Evolutionary conservation across 2,329 filamentous ascomycete genomes (phyloP).

Genomic region (Trichoderma atrobrunneum): DNA sequence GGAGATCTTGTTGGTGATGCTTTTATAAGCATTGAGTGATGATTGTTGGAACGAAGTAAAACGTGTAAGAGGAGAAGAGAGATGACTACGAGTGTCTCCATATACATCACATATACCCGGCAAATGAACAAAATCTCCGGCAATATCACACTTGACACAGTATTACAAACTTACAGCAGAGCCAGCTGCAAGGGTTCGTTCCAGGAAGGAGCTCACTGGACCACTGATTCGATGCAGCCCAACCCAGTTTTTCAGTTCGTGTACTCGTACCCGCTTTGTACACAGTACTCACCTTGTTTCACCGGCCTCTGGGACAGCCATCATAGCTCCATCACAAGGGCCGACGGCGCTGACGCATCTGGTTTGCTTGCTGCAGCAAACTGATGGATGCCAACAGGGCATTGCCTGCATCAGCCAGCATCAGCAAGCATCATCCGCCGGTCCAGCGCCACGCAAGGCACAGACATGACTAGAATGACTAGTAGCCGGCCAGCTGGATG

Average conservation of each 20-base stretch:
- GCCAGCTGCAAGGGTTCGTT: conserved; percentile 1
- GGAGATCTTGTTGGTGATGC: not conserved
- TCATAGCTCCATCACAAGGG: not conserved
- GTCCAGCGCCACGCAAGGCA: conserved; percentile 18
- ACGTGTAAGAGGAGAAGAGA: not conserved
- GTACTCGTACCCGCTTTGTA: not conserved
- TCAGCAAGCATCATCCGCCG: not conserved
- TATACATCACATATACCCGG: not conserved
- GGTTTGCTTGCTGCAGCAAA: not conserved
- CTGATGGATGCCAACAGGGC: not conserved
- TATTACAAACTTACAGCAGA: not conserved
- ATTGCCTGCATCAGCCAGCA: not conserved
- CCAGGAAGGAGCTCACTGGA: conserved; percentile 11
- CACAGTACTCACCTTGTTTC: not conserved
- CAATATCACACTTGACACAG: not conserved
- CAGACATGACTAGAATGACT: conserved; percentile 6
- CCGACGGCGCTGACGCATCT: not conserved
- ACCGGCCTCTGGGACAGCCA: not conserved
- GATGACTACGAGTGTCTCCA: not conserved
- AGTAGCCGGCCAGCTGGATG: not conserved
- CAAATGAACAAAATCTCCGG: not conserved
- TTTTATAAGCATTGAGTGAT: not conserved
- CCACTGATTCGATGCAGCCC: not conserved
- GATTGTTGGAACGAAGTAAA: too few species aligned
- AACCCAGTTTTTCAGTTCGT: not conserved